These are phyloP conservation scores for Komagataella pseudopastoris DNA, from an alignment of 805 yeast species.

Conservation along the genomic window DNA sequence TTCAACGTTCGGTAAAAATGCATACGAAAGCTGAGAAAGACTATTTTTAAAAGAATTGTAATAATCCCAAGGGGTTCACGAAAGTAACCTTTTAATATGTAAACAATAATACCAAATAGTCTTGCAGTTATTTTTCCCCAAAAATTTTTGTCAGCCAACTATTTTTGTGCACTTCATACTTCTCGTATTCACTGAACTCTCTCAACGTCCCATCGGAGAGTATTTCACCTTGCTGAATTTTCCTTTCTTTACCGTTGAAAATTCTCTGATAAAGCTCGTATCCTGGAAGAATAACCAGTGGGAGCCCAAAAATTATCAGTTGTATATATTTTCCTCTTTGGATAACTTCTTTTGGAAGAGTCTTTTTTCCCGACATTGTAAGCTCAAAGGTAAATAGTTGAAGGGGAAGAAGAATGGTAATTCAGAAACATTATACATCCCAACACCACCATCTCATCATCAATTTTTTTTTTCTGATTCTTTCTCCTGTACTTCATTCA, in stretches of 20 bases:
- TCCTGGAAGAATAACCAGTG: constrained; percentile 16
- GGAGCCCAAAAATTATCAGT: constrained; percentile 17
- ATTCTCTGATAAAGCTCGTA: constrained; percentile 18
- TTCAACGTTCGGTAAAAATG: not conserved
- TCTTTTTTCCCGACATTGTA: constrained; percentile 1
- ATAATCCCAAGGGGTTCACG: not conserved
- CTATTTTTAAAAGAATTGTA: not conserved
- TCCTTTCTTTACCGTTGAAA: constrained; percentile 26
- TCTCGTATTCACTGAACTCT: constrained; percentile 29
- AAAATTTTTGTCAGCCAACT: constrained; percentile 27
- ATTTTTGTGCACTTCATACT: constrained; percentile 18
- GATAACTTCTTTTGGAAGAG: constrained; percentile 10
- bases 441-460: constrained; percentile 10
- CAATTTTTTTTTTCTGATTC: constrained; percentile 1
- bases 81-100: too few relatives aligned
- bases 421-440: constrained; percentile 5
- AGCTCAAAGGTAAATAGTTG: not conserved
- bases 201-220: constrained; percentile 29
- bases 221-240: constrained; percentile 30
- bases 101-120: not conserved
- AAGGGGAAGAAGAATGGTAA: constrained; percentile 8
- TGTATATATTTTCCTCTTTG: constrained; percentile 11
- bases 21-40: not conserved
- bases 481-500: not conserved
- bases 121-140: constrained; percentile 21